phyloP scores from a whole-genome alignment of 208 protist species.

The Phytomonas sp. region DNA sequence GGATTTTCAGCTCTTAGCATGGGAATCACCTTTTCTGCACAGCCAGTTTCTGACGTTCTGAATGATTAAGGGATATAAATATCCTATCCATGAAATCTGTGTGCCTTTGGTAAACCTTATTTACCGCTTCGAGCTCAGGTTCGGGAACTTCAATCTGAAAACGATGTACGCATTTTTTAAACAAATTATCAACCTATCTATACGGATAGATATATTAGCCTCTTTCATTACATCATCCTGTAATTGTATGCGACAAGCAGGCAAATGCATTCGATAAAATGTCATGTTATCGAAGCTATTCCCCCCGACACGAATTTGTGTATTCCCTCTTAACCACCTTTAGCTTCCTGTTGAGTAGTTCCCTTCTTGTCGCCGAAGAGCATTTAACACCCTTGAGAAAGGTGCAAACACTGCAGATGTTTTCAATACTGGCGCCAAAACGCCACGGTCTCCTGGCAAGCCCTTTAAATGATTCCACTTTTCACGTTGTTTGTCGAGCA shows the following conservation, averaged over 20 bases:
- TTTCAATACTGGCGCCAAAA: background rate
- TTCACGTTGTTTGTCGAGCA: background rate
- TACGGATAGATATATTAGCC: background rate
- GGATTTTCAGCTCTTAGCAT: background rate
- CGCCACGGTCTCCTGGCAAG: background rate
- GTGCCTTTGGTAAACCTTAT: background rate
- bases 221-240: background rate
- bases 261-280: background rate
- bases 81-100: background rate
- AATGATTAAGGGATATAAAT: background rate
- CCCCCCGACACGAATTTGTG: background rate
- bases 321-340: background rate
- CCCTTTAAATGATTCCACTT: background rate
- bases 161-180: background rate
- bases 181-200: background rate
- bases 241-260: background rate
- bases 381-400: background rate
- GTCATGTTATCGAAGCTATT: background rate
- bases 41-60: background rate
- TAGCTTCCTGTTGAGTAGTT: background rate
- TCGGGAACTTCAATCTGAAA: background rate
- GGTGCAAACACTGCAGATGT: background rate
- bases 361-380: background rate
- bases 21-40: background rate
- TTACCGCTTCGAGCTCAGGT: background rate